phyloP scores from a whole-genome alignment of 2,329 filamentous ascomycete genomes.

The Aspergillus pseudotamarii region DNA sequence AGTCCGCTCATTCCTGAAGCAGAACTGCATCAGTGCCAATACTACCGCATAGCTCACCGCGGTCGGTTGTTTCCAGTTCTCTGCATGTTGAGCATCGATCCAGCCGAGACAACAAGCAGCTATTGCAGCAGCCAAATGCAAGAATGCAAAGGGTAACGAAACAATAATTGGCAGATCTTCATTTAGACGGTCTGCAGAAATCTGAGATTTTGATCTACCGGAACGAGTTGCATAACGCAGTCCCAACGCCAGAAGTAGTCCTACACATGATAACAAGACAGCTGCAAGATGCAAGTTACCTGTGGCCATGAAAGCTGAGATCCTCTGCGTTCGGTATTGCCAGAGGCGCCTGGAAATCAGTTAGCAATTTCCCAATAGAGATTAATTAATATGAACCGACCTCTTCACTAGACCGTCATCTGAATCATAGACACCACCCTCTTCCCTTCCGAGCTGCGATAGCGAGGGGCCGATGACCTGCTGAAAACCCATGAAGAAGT shows the following conservation, averaged over 20 bases:
- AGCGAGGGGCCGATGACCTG: slow-evolving; percentile 4
- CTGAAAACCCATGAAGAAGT: slow-evolving; percentile 5
- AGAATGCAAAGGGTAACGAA: slow-evolving; percentile 19
- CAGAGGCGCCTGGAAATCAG: slow-evolving; percentile 19
- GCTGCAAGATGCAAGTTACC: slow-evolving; percentile 28
- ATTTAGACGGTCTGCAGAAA: slow-evolving; percentile 3
- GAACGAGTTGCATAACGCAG: slow-evolving; percentile 12
- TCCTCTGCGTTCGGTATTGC: slow-evolving; percentile 25
- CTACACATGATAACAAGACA: slow-evolving; percentile 22
- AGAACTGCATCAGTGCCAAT: slow-evolving; percentile 23
- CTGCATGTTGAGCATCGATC: slow-evolving; percentile 9
- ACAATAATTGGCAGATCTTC: slow-evolving; percentile 1
- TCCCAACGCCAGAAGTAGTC: slow-evolving; percentile 17
- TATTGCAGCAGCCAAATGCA: slow-evolving; percentile 17
- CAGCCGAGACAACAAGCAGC: slow-evolving; percentile 23
- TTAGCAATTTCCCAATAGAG: background rate
- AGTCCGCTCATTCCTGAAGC: slow-evolving; percentile 13
- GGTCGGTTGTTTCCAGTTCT: slow-evolving; percentile 24
- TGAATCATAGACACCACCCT: background rate
- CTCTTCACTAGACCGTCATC: slow-evolving; percentile 5
- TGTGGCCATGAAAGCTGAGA: slow-evolving; percentile 27
- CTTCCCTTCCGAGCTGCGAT: background rate
- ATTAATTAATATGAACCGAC: background rate
- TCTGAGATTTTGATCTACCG: slow-evolving; percentile 9
- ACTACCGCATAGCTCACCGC: slow-evolving; percentile 29